These are phyloP conservation scores for Viola odorata DNA, from an alignment of 345 rosid species.

Conservation along the genomic window DNA sequence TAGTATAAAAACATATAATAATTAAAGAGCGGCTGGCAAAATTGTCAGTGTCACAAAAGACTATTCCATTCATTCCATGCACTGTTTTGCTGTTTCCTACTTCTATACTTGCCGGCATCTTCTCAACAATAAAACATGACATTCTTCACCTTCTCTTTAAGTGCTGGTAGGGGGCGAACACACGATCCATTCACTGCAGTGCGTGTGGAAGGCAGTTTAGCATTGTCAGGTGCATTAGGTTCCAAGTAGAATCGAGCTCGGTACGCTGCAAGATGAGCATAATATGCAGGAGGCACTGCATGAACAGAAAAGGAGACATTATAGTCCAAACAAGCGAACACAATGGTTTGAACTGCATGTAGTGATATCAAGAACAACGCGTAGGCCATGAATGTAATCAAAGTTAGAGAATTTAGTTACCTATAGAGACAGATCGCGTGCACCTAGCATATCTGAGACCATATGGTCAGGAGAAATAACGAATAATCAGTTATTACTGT, in stretches of 20 bases:
- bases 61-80: background rate
- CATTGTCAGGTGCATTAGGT: constrained; percentile 77
- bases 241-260: constrained; percentile 99
- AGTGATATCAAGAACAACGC: background rate
- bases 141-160: constrained; percentile 32
- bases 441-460: constrained; percentile 89
- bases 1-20: no score
- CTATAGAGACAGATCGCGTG: constrained; percentile 93
- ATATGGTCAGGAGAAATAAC: constrained; percentile 18
- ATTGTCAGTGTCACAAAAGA: background rate
- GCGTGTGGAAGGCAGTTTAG: constrained; percentile 2
- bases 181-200: constrained; percentile 2
- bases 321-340: background rate
- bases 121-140: constrained; percentile 31
- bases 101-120: no score
- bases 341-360: background rate
- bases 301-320: background rate
- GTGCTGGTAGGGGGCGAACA: constrained; percentile 16
- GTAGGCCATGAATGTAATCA: background rate
- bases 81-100: background rate
- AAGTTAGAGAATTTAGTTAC: constrained; percentile 26
- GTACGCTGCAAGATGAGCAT: constrained; percentile 97
- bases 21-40: background rate
- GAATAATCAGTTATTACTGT: background rate
- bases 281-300: constrained; percentile 95